Evolutionary conservation across 2,329 filamentous ascomycete genomes (phyloP).

Genomic region (Westerdykella sp.): DNA sequence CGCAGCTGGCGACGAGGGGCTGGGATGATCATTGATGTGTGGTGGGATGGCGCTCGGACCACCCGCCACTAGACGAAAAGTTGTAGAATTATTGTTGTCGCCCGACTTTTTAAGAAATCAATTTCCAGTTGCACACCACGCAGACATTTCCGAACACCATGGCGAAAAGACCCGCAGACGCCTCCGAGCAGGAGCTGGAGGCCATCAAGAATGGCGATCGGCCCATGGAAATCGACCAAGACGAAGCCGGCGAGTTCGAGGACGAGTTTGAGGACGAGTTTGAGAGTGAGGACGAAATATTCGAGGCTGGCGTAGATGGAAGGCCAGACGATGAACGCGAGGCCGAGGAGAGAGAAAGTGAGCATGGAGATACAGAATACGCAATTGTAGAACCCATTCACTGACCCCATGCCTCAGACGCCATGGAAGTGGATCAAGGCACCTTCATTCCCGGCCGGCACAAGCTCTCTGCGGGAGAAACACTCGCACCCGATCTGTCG

Average conservation of each 20-base stretch:
- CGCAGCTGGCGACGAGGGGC: too few species aligned
- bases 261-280: slow-evolving; percentile 93
- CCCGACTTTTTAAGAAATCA: too few species aligned
- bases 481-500: slow-evolving; percentile 82
- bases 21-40: too few species aligned
- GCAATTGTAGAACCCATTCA: neutral
- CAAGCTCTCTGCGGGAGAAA: slow-evolving; percentile 85
- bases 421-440: slow-evolving; percentile 89
- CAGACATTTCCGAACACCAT: slow-evolving; percentile 35
- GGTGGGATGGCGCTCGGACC: slow-evolving; percentile 1
- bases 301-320: slow-evolving; percentile 91
- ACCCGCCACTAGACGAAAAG: slow-evolving; percentile 13
- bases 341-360: slow-evolving; percentile 73
- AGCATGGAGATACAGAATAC: slow-evolving; percentile 10
- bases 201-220: slow-evolving; percentile 58
- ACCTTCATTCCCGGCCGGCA: slow-evolving; percentile 95
- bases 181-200: slow-evolving; percentile 44
- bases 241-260: slow-evolving; percentile 69
- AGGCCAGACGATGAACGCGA: slow-evolving; percentile 87
- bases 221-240: slow-evolving; percentile 45
- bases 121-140: neutral
- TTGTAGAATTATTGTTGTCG: slow-evolving; percentile 3
- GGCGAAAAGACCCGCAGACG: slow-evolving; percentile 56
- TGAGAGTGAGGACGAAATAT: slow-evolving; percentile 85
- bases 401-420: slow-evolving; percentile 42